A percentile compares a stretch with the other conserved stretches of the same genome.
phyloP scores from a whole-genome alignment of 257 asterid genomes.

The Phtheirospermum japonicum region DNA sequence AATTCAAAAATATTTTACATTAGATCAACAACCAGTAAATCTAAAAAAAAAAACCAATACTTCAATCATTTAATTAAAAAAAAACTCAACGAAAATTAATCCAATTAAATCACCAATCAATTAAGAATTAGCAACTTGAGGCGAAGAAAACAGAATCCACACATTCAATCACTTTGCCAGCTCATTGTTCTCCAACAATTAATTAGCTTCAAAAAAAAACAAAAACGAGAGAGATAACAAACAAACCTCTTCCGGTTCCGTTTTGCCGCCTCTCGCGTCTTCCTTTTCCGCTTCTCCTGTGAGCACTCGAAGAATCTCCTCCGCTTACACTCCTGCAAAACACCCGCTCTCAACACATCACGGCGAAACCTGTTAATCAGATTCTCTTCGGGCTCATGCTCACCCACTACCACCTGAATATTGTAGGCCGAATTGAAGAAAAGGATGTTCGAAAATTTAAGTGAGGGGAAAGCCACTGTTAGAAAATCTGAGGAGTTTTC shows the following conservation, averaged over 20 bases:
- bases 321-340: slow-evolving; percentile 49
- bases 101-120: background rate
- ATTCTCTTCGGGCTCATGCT: slow-evolving; percentile 43
- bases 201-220: too few species aligned
- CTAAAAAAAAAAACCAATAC: background rate
- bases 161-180: background rate
- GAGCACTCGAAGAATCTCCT: slow-evolving; percentile 45
- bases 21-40: background rate
- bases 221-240: background rate
- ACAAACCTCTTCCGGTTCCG: slow-evolving; percentile 49
- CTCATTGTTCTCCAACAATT: background rate
- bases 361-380: slow-evolving; percentile 48
- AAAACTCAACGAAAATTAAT: background rate
- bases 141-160: too few species aligned
- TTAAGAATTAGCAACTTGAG: too few species aligned
- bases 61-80: background rate
- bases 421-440: slow-evolving; percentile 43
- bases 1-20: background rate
- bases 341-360: slow-evolving; percentile 43
- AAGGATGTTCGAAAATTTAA: slow-evolving; percentile 38
- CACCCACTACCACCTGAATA: slow-evolving; percentile 40
- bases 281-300: slow-evolving; percentile 50
- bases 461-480: slow-evolving; percentile 40
- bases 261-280: slow-evolving; percentile 52
- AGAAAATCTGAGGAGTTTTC: background rate